Percentiles rank a stretch among this genome's conserved stretches.
These are phyloP conservation scores for Boletus subcaerulescens DNA, from an alignment of 768 basidiomycete genomes.

Conservation along the genomic window DNA sequence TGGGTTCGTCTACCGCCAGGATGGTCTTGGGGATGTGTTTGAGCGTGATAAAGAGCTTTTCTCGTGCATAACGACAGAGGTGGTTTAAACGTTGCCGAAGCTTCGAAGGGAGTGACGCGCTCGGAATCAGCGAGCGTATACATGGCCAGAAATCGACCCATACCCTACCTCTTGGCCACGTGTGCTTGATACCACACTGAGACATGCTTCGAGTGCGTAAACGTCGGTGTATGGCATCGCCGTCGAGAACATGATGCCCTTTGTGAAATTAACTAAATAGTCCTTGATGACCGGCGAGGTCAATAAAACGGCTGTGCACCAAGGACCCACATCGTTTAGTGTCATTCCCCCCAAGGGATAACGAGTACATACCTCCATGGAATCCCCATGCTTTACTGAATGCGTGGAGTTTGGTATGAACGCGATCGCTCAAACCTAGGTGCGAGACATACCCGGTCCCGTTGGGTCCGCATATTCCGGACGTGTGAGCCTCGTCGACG, in stretches of 20 bases:
- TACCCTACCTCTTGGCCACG: conserved; percentile 19
- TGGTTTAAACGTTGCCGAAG: conserved; percentile 11
- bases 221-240: conserved; percentile 20
- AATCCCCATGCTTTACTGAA: conserved; percentile 45
- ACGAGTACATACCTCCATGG: conserved; percentile 12
- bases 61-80: conserved; percentile 11
- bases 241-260: conserved; percentile 22
- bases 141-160: not conserved
- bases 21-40: conserved; percentile 5
- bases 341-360: not conserved
- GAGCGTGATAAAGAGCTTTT: conserved; percentile 2
- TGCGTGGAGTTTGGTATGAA: conserved; percentile 47
- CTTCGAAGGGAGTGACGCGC: not conserved
- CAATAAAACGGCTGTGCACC: conserved; percentile 16
- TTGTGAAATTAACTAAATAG: conserved; percentile 21
- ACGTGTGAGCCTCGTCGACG: conserved; percentile 59
- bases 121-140: not conserved
- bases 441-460: conserved; percentile 43
- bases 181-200: conserved; percentile 11
- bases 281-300: conserved; percentile 17
- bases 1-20: not conserved
- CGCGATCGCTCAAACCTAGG: conserved; percentile 40
- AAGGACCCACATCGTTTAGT: not conserved
- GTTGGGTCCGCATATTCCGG: conserved; percentile 46
- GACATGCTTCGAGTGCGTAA: conserved; percentile 44